Evolutionary conservation across 164 flowering plant species (phyloP), one percentile per base, ranked within the genome.

Genomic region (Sextonia rubra): DNA sequence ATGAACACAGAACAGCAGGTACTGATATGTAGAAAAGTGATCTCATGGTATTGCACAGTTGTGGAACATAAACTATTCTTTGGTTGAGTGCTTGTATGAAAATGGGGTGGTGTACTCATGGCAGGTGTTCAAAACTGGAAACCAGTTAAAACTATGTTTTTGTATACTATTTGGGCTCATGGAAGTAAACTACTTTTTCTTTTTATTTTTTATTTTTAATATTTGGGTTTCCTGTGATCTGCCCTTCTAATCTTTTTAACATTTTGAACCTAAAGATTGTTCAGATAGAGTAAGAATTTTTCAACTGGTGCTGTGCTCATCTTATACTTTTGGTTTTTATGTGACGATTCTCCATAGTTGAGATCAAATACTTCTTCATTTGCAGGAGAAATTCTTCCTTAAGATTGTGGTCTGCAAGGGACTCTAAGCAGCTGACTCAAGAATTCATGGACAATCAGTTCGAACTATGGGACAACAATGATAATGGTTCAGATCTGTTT

Each of bases 401-500:
- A 20, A 79, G 76, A 71, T 60, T 85, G 72, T 78, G 78, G 75
- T 91, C 89, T 71, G 81, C 87, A 9, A 76, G 62, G 71, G 86
- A 84, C 56, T 61, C 86, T 70, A 60, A 62, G 0, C 80, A 75
- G 60, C 66, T 83, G 68, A 79, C 86, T 66, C 77, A 84, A 80
- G 85, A 86, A 74, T 73, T 73, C 56, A 47, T 60, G 44, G 75
- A 37, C 20, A 73, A 74, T 49, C 75, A 80, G 69, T 47, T 73
- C 68, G 80, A 82, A 75, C 78, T 56, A 29, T 12, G 47, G 62
- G 82, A 48, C 2, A 75, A 74, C 67, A 66, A 69, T 48, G 81
- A 80, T 73, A 60, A 70, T 55, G 82, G 69, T 4, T 6, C 18
- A 32, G 85, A 84, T 75, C 73, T 73, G 32, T 96, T 96, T 74